These are phyloP conservation scores for Hyaloperonospora brassicae DNA, from an alignment of 352 stramenopile species.

Conservation along the genomic window DNA sequence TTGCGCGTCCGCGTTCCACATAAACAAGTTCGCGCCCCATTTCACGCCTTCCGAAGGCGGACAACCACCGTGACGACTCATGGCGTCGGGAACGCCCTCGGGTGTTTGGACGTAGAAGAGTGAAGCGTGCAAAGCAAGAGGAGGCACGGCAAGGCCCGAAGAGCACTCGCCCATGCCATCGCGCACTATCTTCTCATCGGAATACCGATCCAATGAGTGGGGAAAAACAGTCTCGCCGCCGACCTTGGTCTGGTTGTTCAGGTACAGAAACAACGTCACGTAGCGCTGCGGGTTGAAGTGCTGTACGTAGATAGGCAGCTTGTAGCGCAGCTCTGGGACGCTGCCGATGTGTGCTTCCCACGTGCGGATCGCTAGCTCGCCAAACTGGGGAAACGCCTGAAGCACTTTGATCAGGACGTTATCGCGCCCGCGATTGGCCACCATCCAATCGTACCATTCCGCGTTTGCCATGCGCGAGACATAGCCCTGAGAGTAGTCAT, in stretches of 20 bases:
- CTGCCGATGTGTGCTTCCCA: slow-evolving; percentile 52
- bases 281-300: slow-evolving; percentile 90
- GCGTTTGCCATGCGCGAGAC: slow-evolving; percentile 48
- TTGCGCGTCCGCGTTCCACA: slow-evolving; percentile 78
- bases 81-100: slow-evolving; percentile 57
- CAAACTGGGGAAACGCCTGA: slow-evolving; percentile 47
- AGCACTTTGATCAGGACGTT: slow-evolving; percentile 62
- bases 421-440: slow-evolving; percentile 49
- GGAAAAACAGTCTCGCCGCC: slow-evolving; percentile 97
- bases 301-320: slow-evolving; percentile 50
- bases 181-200: slow-evolving; percentile 57
- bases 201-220: slow-evolving; percentile 70
- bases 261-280: slow-evolving; percentile 95
- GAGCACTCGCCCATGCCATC: slow-evolving; percentile 80
- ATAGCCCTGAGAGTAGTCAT: slow-evolving; percentile 51
- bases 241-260: slow-evolving; percentile 91
- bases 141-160: slow-evolving; percentile 60
- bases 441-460: slow-evolving; percentile 73
- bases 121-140: slow-evolving; percentile 58
- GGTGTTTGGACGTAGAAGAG: slow-evolving; percentile 83
- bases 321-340: slow-evolving; percentile 42
- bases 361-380: slow-evolving; percentile 53
- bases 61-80: slow-evolving; percentile 77
- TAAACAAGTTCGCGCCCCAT: slow-evolving; percentile 82
- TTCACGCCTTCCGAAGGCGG: slow-evolving; percentile 79